These are phyloP conservation scores for Butyriboletus loyo DNA, from an alignment of 768 basidiomycete species.

Conservation along the genomic window DNA sequence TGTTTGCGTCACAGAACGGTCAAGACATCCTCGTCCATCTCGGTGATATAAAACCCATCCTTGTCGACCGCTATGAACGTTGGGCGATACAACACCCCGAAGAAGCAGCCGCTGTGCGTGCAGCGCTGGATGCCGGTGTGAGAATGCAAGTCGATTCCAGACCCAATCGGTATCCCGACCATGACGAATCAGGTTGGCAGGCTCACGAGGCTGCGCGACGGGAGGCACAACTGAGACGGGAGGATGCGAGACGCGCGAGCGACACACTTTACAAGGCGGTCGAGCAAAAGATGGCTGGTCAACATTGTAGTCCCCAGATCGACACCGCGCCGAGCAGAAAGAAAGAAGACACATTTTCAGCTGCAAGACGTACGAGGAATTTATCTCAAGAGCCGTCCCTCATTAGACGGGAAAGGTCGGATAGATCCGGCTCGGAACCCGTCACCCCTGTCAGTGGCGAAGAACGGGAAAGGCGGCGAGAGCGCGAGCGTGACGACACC, in stretches of 20 bases:
- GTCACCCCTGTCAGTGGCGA: slow-evolving; percentile 28
- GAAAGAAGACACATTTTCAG: slow-evolving; percentile 30
- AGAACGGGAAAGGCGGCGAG: slow-evolving; percentile 26
- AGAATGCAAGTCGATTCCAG: slow-evolving; percentile 25
- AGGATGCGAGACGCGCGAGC: slow-evolving; percentile 30
- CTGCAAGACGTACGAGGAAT: slow-evolving; percentile 24
- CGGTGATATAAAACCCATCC: slow-evolving; percentile 57
- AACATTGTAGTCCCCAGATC: slow-evolving; percentile 24
- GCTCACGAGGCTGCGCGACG: slow-evolving; percentile 32
- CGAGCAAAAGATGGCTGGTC: slow-evolving; percentile 17
- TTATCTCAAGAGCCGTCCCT: slow-evolving; percentile 25
- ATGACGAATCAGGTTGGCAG: slow-evolving; percentile 33
- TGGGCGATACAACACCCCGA: slow-evolving; percentile 51
- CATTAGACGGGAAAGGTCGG: slow-evolving; percentile 21
- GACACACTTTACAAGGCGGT: slow-evolving; percentile 35
- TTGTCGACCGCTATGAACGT: slow-evolving; percentile 62
- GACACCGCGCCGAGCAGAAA: slow-evolving; percentile 28
- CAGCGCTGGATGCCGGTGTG: slow-evolving; percentile 19
- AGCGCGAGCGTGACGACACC: slow-evolving; percentile 26
- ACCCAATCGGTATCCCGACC: slow-evolving; percentile 22
- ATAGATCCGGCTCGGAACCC: slow-evolving; percentile 23
- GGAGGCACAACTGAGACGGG: slow-evolving; percentile 32
- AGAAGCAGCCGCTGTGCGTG: slow-evolving; percentile 24
- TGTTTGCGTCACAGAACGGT: slow-evolving; percentile 52
- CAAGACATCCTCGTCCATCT: slow-evolving; percentile 70